Evolutionary conservation across 139 green algal species (phyloP), one percentile per base, ranked within the genome.

Genomic region (Zygnema cylindricum): DNA sequence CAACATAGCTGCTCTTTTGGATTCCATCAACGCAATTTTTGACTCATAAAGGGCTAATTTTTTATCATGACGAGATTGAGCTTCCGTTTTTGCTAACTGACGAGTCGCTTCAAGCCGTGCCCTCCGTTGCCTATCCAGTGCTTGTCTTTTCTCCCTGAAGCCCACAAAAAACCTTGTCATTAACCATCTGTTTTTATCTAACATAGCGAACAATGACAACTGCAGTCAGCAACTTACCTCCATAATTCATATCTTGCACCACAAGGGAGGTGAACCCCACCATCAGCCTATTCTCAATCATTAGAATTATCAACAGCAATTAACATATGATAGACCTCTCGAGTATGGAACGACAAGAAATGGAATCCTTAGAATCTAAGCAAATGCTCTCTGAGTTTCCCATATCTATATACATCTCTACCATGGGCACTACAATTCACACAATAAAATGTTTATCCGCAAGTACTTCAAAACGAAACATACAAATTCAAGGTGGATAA

Each of bases 1-100:
- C 36, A 55, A 39, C 71, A 84, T 33, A 1, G 84, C 84, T 39
- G 69, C 69, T 33, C 84, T 43, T 69, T 35, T 43, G 25, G 69
- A 54, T 25, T 42, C 42, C 54, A 69, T 69, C 43, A 41, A 30
- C 55, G 43, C 84, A 32, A 86, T 43, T 16, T 89, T 69, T 23
- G 30, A 41, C 32, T 30, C 84, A 33, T 84, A 43, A 1, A 42
- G n/a, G 69, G 69, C 69, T 1, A 23, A 11, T 38, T 69, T 49
- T 0, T 25, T n/a, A 63, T 87, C 55, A 21, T 82, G 82, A 23
- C 55, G 55, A 1, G 69, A 39, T 71, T 82, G 82, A 30, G 57
- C 57, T 55, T 25, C 82, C 25, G 36, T 40, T n/a, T 30, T 25
- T 2, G 69, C 82, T 55, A 73, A 41, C 22, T 39, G 55, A 30